Percentiles rank a stretch among this genome's conserved stretches.
These are phyloP conservation scores for Amanita jacksonii DNA, from an alignment of 768 basidiomycete genomes.

Conservation along the genomic window DNA sequence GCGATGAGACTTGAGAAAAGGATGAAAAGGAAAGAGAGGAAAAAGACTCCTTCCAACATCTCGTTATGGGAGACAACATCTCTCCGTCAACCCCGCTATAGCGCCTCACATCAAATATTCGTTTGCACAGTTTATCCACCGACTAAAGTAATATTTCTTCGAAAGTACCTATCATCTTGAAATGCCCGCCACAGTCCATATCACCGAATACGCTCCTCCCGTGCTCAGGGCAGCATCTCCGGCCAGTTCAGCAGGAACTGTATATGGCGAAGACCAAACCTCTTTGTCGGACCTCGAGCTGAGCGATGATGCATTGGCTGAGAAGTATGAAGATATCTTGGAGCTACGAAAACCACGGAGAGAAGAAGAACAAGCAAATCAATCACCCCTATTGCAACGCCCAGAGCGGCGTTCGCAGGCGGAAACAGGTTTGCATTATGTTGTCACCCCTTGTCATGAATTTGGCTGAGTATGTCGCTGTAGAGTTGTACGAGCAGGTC, in stretches of 20 bases:
- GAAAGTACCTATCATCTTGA: neutral
- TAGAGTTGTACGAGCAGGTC: constrained; percentile 27
- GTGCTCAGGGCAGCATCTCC: constrained; percentile 41
- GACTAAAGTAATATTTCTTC: too few relatives aligned
- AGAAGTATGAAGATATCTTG: constrained; percentile 31
- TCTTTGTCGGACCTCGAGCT: constrained; percentile 37
- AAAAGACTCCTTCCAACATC: too few relatives aligned
- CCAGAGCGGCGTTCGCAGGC: constrained; percentile 20
- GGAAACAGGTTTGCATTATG: constrained; percentile 25
- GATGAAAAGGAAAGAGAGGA: too few relatives aligned
- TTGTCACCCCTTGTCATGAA: neutral
- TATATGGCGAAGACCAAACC: constrained; percentile 36
- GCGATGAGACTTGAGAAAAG: too few relatives aligned
- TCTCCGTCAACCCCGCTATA: too few relatives aligned
- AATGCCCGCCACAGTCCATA: constrained; percentile 20
- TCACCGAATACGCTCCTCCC: constrained; percentile 38
- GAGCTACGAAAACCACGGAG: constrained; percentile 25
- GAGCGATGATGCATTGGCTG: constrained; percentile 29
- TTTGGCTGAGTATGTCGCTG: neutral
- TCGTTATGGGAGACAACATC: too few relatives aligned
- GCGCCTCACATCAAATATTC: too few relatives aligned
- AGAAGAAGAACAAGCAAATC: constrained; percentile 33
- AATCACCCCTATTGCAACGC: constrained; percentile 26
- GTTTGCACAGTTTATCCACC: too few relatives aligned
- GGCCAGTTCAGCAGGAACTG: constrained; percentile 41